Evolutionary conservation across 768 basidiomycete species (phyloP).

Genomic region (Tubosaeta brunneosetosa): DNA sequence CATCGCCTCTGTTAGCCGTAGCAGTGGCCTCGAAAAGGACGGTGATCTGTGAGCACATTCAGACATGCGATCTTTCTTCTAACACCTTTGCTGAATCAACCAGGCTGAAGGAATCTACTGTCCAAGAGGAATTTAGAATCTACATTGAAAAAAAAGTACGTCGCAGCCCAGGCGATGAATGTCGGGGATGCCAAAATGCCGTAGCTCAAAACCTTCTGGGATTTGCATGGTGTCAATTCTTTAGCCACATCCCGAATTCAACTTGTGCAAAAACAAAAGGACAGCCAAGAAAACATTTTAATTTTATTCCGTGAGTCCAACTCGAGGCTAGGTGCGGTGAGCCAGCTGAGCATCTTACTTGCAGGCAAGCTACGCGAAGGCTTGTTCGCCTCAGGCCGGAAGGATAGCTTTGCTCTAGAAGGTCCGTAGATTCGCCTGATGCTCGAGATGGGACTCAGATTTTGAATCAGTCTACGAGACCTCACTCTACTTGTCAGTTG

Average conservation of each 20-base stretch:
- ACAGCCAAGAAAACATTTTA: conserved; percentile 62
- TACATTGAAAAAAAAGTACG: conserved; percentile 65
- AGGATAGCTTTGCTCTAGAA: conserved; percentile 61
- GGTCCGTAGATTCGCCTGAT: conserved; percentile 38
- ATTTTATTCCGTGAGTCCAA: conserved; percentile 63
- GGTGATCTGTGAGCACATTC: conserved; percentile 63
- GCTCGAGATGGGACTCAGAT: background rate
- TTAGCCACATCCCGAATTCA: conserved; percentile 4
- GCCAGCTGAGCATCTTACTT: background rate
- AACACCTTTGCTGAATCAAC: conserved; percentile 22
- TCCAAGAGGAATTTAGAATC: conserved; percentile 63
- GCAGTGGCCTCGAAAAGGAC: conserved; percentile 68
- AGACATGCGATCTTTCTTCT: background rate
- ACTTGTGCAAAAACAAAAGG: conserved; percentile 35
- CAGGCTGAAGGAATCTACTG: conserved; percentile 55
- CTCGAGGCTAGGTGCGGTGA: background rate
- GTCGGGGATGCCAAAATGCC: background rate
- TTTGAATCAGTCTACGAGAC: conserved; percentile 60
- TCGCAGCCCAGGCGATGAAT: background rate
- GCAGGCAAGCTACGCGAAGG: conserved; percentile 77
- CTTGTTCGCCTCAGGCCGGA: conserved; percentile 53
- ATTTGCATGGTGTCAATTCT: conserved; percentile 29
- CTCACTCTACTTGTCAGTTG: conserved; percentile 58
- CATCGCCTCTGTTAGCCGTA: conserved; percentile 70
- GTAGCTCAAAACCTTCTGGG: conserved; percentile 50